These are phyloP conservation scores for Colletotrichum sp. DNA, from an alignment of 2,329 filamentous ascomycete genomes.

Conservation along the genomic window DNA sequence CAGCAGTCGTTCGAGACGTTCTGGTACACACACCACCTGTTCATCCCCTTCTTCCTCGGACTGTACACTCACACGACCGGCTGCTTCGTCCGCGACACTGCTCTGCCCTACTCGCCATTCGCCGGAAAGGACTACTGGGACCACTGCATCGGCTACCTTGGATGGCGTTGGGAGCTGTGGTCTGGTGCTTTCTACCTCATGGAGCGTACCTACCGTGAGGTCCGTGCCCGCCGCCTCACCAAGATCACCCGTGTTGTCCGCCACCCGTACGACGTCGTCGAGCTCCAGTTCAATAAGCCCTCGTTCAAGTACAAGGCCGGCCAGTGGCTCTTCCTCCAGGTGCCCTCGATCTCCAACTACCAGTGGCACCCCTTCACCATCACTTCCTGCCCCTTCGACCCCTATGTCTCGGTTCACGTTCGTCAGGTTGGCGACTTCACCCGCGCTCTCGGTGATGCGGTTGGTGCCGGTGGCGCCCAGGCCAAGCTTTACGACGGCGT, in stretches of 20 bases:
- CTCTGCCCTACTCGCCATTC: slow-evolving; percentile 78
- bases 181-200: slow-evolving; percentile 84
- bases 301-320: slow-evolving; percentile 98
- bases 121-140: slow-evolving; percentile 83
- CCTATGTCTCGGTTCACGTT: slow-evolving; percentile 92
- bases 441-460: slow-evolving; percentile 86
- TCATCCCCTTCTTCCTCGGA: slow-evolving; percentile 90
- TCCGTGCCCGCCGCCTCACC: slow-evolving; percentile 82
- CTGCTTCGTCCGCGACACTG: slow-evolving; percentile 91
- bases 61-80: slow-evolving; percentile 96
- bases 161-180: slow-evolving; percentile 95
- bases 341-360: slow-evolving; percentile 83
- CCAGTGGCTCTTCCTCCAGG: slow-evolving; percentile 96
- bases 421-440: slow-evolving; percentile 98
- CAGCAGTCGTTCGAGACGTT: slow-evolving; percentile 98
- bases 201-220: slow-evolving; percentile 90
- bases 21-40: slow-evolving; percentile 99
- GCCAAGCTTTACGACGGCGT: slow-evolving; percentile 88
- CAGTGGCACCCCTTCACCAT: slow-evolving; percentile 99
- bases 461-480: slow-evolving; percentile 90
- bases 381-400: slow-evolving; percentile 95
- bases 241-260: slow-evolving; percentile 93
- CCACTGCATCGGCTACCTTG: slow-evolving; percentile 93
- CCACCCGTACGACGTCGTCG: slow-evolving; percentile 95
- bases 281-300: slow-evolving; percentile 96